Percentiles rank a stretch among this genome's conserved stretches.
phyloP scores from a whole-genome alignment of 805 yeast genomes.

The Vanderwaltozyma polyspora region DNA sequence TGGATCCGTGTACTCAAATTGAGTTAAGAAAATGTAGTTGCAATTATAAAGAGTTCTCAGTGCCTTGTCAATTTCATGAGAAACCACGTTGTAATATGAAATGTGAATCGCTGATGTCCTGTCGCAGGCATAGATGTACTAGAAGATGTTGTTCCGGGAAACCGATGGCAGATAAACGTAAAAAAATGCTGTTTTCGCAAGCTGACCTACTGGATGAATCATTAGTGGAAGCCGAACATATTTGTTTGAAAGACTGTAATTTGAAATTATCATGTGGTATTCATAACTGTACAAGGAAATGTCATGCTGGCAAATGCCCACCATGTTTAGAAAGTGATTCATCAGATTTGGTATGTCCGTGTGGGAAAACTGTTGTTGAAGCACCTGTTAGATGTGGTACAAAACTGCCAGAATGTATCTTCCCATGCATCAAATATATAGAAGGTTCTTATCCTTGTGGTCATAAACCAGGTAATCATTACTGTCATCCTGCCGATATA shows the following conservation, averaged over 20 bases:
- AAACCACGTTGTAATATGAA: slow-evolving; percentile 56
- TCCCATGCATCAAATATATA: slow-evolving; percentile 47
- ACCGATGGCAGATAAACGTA: slow-evolving; percentile 42
- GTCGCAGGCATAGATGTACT: slow-evolving; percentile 71
- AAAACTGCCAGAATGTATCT: slow-evolving; percentile 47
- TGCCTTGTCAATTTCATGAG: slow-evolving; percentile 52
- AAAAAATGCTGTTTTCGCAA: slow-evolving; percentile 29
- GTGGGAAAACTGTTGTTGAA: slow-evolving; percentile 64
- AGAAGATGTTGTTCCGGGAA: slow-evolving; percentile 62
- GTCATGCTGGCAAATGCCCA: slow-evolving; percentile 72
- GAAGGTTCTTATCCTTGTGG: slow-evolving; percentile 44
- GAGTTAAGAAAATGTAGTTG: slow-evolving; percentile 53
- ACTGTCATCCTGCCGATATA: slow-evolving; percentile 57
- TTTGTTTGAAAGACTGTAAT: slow-evolving; percentile 59
- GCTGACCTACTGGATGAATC: slow-evolving; percentile 35
- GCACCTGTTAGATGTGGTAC: slow-evolving; percentile 88
- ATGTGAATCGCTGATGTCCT: slow-evolving; percentile 64
- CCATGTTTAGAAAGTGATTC: slow-evolving; percentile 74
- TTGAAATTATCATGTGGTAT: slow-evolving; percentile 51
- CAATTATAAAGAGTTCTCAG: slow-evolving; percentile 40
- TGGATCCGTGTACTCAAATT: slow-evolving; percentile 47
- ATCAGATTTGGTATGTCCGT: slow-evolving; percentile 67
- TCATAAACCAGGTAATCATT: slow-evolving; percentile 56
- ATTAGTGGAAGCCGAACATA: slow-evolving; percentile 62
- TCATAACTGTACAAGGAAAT: slow-evolving; percentile 57